Evolutionary conservation across 495 filamentous ascomycete genomes (phyloP), one percentile per base, ranked within the genome.

Genomic region (Aspergillus carlsbadensis): DNA sequence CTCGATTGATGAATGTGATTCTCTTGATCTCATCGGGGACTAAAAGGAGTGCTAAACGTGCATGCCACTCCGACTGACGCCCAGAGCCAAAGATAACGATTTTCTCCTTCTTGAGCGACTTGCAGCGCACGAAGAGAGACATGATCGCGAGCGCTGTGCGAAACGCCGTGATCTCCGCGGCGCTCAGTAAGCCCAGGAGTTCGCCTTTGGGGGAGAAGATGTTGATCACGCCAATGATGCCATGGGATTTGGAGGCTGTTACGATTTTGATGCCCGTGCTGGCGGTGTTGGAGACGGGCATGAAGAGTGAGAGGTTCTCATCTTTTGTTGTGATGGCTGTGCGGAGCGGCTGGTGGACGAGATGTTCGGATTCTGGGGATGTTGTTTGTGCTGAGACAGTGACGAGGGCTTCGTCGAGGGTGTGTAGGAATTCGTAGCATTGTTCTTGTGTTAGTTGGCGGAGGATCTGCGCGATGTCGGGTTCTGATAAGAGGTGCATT

Each of bases 61-160:
- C 82, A 71, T 96, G 92, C 93, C 93, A 98, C 67, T 91, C 90
- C 4, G 94, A 92, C 73, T 96, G 92, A 52, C 87, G 80, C 22
- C 94, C 94, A 5, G 87, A 84, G 21, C 94, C 94, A 65, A 98
- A 94, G 47, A 96, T 84, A 14, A 86, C 80, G 2, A 96, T 63
- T 24, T 84, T 87, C 55, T 86, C 83, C 40, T 91, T 84, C 21
- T 40, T 42, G 1, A 72, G 37, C 1, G 58, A 44, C 10, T 72
- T 64, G 36, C 74, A 71, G 18, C 92, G 86, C 33, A 83, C 83
- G 37, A 80, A 80, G 2, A 96, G 77, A 0, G 95, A 82, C 67
- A 91, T 86, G 11, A 87, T 83, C 2, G 89, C 87, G 10, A 98
- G 80, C 0, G 94, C 94, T 2, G 94, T 98, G 60, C 94, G 89